Percentiles rank a stretch among this genome's conserved stretches.
Evolutionary conservation across 164 flowering plant genomes (phyloP).

Genomic region (Umbellularia californica): DNA sequence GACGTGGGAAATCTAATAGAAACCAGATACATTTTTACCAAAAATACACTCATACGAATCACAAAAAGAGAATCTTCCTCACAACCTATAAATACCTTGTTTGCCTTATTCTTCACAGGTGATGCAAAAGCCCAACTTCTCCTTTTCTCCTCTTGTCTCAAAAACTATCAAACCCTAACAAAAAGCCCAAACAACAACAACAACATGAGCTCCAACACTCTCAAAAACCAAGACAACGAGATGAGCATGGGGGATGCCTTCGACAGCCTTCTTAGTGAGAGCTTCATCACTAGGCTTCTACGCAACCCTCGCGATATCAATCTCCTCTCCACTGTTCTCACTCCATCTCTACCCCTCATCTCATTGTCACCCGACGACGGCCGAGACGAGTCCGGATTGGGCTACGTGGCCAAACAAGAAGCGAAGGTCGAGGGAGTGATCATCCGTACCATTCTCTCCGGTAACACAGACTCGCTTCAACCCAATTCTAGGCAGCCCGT

Average conservation of each 20-base stretch:
- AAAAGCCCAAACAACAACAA: too few species aligned
- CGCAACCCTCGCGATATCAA: slow-evolving; percentile 42
- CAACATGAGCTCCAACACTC: background rate
- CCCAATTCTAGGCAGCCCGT: slow-evolving; percentile 96
- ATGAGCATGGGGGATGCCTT: slow-evolving; percentile 21
- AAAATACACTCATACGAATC: too few species aligned
- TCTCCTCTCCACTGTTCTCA: slow-evolving; percentile 50
- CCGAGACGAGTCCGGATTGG: background rate
- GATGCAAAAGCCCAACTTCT: too few species aligned
- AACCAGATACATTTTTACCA: too few species aligned
- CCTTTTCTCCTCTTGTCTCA: too few species aligned
- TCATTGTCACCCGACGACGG: slow-evolving; percentile 34
- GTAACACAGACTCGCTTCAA: slow-evolving; percentile 54
- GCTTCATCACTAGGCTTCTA: slow-evolving; percentile 66
- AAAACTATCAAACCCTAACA: too few species aligned
- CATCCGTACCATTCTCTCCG: slow-evolving; percentile 44
- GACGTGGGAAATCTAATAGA: too few species aligned
- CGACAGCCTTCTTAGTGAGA: slow-evolving; percentile 44
- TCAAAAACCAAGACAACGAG: background rate
- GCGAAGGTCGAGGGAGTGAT: slow-evolving; percentile 73
- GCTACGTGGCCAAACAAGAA: slow-evolving; percentile 66
- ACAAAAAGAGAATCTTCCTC: too few species aligned
- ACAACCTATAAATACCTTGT: too few species aligned
- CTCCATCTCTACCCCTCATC: slow-evolving; percentile 2
- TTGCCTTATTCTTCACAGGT: too few species aligned